phyloP scores from a whole-genome alignment of 108 stramenopile genomes.

The Nannochloropsis salina region DNA sequence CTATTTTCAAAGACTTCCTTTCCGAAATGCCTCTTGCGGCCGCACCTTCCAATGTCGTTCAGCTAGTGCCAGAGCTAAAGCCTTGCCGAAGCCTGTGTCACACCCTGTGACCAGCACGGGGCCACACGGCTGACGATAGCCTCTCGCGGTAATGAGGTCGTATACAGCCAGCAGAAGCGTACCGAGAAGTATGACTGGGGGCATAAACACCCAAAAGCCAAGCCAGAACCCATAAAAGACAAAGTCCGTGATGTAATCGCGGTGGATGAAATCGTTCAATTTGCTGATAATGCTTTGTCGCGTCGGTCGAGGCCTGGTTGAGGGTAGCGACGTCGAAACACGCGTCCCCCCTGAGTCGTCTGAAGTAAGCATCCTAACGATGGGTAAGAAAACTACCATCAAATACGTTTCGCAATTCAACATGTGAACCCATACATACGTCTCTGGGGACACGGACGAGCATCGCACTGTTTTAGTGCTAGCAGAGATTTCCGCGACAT shows the following conservation, averaged over 20 bases:
- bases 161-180: not conserved
- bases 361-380: not conserved
- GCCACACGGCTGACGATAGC: not conserved
- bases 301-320: not conserved
- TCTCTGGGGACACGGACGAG: too few relatives aligned
- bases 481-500: too few relatives aligned
- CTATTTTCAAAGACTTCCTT: not conserved
- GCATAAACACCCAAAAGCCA: slow-evolving; percentile 12
- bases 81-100: slow-evolving; percentile 1
- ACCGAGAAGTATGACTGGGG: not conserved
- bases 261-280: not conserved
- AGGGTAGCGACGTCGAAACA: not conserved
- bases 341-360: not conserved
- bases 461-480: too few relatives aligned
- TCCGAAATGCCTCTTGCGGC: not conserved
- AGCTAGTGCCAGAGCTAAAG: not conserved
- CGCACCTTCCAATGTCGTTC: not conserved
- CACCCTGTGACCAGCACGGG: not conserved
- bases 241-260: not conserved
- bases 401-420: too few relatives aligned
- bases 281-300: not conserved
- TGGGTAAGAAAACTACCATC: too few relatives aligned
- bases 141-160: slow-evolving; percentile 12
- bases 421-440: too few relatives aligned
- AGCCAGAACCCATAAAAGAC: not conserved